These are phyloP conservation scores for Candida corydali DNA, from an alignment of 805 yeast species.

Conservation along the genomic window DNA sequence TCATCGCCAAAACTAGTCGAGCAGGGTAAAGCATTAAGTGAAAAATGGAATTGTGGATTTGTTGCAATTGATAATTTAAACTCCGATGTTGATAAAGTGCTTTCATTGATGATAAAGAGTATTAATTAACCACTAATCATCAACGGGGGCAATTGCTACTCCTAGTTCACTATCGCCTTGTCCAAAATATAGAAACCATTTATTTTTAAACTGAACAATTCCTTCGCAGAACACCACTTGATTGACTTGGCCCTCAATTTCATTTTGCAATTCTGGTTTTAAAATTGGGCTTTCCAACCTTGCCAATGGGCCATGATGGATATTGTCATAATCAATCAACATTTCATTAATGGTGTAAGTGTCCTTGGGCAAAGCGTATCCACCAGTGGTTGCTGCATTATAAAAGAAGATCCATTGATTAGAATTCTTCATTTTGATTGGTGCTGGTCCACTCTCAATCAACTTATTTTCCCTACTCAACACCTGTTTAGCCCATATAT, in stretches of 20 bases:
- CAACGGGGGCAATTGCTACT: conserved; percentile 30
- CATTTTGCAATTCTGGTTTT: conserved; percentile 31
- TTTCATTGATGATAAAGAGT: conserved; percentile 55
- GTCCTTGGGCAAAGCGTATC: conserved; percentile 22
- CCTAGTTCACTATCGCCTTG: conserved; percentile 41
- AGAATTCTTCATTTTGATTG: conserved; percentile 28
- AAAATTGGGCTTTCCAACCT: conserved; percentile 33
- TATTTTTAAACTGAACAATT: conserved; percentile 36
- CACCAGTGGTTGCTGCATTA: conserved; percentile 37
- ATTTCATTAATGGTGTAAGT: conserved; percentile 37
- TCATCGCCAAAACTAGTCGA: conserved; percentile 59
- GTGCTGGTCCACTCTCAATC: conserved; percentile 42
- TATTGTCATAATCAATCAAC: conserved; percentile 37
- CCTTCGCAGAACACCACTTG: conserved; percentile 43
- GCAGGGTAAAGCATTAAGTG: conserved; percentile 54
- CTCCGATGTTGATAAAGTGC: conserved; percentile 50
- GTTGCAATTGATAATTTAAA: conserved; percentile 54
- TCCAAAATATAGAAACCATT: conserved; percentile 41
- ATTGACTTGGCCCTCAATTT: conserved; percentile 36
- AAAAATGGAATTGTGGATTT: conserved; percentile 63
- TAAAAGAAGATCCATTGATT: conserved; percentile 36
- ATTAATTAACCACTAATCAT: conserved; percentile 3
- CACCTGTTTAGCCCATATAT: conserved; percentile 24
- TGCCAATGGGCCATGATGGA: conserved; percentile 32
- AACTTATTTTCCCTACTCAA: conserved; percentile 30